Base-by-base conservation (phyloP, 208 protist genomes). In the Leptomonas seymouri region DNA sequence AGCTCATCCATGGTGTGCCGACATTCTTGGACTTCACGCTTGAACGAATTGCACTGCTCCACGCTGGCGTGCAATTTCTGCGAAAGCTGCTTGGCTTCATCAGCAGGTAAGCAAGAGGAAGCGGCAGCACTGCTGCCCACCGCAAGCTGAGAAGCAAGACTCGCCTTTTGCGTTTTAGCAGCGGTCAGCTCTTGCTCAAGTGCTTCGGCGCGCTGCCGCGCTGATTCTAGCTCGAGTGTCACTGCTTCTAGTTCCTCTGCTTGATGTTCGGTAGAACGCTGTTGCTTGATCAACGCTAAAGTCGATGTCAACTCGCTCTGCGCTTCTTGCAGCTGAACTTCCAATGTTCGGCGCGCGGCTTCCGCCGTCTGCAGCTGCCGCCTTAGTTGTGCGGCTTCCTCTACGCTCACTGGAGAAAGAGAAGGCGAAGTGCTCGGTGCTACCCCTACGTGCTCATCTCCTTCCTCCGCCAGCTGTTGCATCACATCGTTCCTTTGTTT, bases 71-170 rank as follows among this genome's bases (percentile, higher is more conserved):
- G 42, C 53, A 50, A 41, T 42, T 71, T 30, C 27, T 53, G 49
- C 3, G 56, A 31, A 49, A 60, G 23, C 3, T 7, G 20, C 21
- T 48, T n/a, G 1, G 18, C 23, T 23, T 45, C 51, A 36, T 39
- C 39, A 14, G 64, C 25, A 2, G 71, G 12, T 21, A 55, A 45
- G 18, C 45, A 39, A 7, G 57, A 60, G 0, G 73, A 20, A 3
- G 73, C 39, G 11, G 42, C 25, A 7, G 42, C 18, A 21, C 51
- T 28, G 0, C n/a, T 11, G 23, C 39, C 65, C 34, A 85, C 44
- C 7, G 60, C 74, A 21, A 93, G 65, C 69, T 91, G 84, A 7
- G 82, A 14, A 44, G 76, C 84, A 49, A 88, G 82, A 0, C 23
- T 30, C 9, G 79, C 71, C 21, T 82, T 51, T 48, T 90, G 59